Conservation (phyloP, 2,329 filamentous ascomycete species). For the Paraconiothyrium brasiliense region DNA sequence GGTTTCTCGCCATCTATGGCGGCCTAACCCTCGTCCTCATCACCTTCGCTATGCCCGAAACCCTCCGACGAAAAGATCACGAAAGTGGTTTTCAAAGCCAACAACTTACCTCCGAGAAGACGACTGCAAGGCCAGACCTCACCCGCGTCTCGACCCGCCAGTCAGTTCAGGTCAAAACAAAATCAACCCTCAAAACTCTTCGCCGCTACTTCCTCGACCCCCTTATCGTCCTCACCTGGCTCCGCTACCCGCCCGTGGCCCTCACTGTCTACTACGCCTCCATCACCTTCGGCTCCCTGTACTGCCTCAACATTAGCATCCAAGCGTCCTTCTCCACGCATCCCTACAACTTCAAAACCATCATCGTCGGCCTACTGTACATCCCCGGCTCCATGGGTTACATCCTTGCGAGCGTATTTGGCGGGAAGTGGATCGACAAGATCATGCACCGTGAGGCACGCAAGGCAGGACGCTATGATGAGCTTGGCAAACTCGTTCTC, state of each 20-base stretch:
- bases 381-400: constrained; percentile 51
- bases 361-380: constrained; percentile 51
- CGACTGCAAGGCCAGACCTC: constrained; percentile 27
- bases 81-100: constrained; percentile 10
- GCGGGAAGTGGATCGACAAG: constrained; percentile 51
- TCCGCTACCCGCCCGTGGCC: constrained; percentile 50
- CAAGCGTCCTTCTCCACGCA: constrained; percentile 44
- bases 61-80: constrained; percentile 27
- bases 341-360: constrained; percentile 48
- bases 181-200: constrained; percentile 35
- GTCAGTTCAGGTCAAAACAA: constrained; percentile 45
- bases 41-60: constrained; percentile 41
- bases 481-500: constrained; percentile 46
- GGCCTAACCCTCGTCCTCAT: constrained; percentile 34
- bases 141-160: constrained; percentile 43
- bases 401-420: constrained; percentile 45
- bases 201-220: constrained; percentile 52
- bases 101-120: constrained; percentile 18
- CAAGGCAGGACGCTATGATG: constrained; percentile 48
- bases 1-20: constrained; percentile 46
- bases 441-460: constrained; percentile 53
- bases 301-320: constrained; percentile 53
- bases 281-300: constrained; percentile 52
- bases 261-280: constrained; percentile 52
- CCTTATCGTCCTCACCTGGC: constrained; percentile 49